A percentile compares a stretch with the other conserved stretches of the same genome.
Evolutionary conservation across 441 rosid species (phyloP).

Genomic region (Syzygium malaccense): DNA sequence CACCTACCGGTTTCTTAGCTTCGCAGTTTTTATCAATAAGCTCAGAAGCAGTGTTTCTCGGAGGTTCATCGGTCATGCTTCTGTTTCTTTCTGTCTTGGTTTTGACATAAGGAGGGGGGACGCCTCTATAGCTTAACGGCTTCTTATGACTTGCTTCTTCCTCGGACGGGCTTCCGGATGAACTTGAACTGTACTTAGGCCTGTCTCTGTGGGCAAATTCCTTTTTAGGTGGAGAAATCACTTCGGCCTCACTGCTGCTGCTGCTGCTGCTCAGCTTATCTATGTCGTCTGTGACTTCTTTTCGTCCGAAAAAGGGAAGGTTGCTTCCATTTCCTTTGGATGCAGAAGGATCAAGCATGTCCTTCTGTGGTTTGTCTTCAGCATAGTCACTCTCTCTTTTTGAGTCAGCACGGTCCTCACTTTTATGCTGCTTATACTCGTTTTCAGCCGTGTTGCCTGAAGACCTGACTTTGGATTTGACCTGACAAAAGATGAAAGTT

Average conservation of each 20-base stretch:
- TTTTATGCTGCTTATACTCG: background rate
- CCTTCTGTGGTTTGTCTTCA: background rate
- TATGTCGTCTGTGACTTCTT: conserved; percentile 10
- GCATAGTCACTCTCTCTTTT: conserved; percentile 4
- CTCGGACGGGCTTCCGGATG: conserved; percentile 31
- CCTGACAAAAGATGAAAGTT: background rate
- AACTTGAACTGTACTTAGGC: conserved; percentile 27
- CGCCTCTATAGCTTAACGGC: conserved; percentile 24
- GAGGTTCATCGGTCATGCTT: conserved; percentile 20
- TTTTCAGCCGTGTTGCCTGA: background rate
- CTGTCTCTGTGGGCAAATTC: conserved; percentile 25
- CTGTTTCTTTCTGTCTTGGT: conserved; percentile 14
- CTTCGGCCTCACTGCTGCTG: conserved; percentile 30
- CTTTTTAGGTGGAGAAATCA: background rate
- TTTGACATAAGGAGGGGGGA: conserved; percentile 41
- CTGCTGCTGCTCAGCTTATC: conserved; percentile 17
- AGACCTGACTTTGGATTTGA: background rate
- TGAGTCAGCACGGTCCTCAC: conserved; percentile 4
- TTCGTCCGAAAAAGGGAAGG: conserved; percentile 4
- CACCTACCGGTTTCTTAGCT: conserved; percentile 10
- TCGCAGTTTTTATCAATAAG: background rate
- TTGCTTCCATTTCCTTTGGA: conserved; percentile 8
- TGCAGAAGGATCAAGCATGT: background rate
- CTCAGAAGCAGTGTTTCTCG: background rate
- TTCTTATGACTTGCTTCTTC: conserved; percentile 28